phyloP scores from a whole-genome alignment of 108 stramenopile genomes.

The Parietichytrium sp. region DNA sequence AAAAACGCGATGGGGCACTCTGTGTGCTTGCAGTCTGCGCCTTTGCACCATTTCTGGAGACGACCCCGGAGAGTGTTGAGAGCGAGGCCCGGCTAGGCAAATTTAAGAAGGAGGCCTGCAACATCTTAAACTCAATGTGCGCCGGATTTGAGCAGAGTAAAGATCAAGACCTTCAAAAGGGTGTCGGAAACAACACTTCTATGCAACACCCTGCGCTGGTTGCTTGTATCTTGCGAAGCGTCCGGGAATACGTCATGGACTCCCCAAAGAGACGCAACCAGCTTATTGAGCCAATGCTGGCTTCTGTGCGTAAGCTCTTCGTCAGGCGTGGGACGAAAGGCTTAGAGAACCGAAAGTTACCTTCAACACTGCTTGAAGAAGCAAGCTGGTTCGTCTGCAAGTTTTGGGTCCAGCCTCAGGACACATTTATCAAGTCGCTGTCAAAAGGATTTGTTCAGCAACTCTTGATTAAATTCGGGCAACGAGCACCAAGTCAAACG shows the following conservation, averaged over 20 bases:
- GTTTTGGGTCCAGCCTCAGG: background rate
- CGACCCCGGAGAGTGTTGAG: background rate
- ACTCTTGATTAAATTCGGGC: background rate
- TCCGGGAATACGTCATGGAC: background rate
- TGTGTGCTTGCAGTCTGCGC: background rate
- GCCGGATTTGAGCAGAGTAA: no score
- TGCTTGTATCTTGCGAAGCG: background rate
- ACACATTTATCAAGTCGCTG: background rate
- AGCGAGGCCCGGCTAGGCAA: background rate
- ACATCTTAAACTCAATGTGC: no score
- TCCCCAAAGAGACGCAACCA: background rate
- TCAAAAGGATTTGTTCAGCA: background rate
- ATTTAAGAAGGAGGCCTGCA: background rate
- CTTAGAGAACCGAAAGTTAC: background rate
- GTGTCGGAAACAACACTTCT: background rate
- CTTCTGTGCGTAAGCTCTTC: background rate
- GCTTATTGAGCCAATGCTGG: background rate
- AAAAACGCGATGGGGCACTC: background rate
- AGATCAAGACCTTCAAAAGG: background rate
- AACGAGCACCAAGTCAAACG: background rate
- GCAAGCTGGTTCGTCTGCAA: slow-evolving; percentile 33
- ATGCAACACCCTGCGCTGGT: background rate
- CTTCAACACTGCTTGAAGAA: background rate
- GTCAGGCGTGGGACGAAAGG: background rate
- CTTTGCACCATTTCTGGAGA: background rate